These are phyloP conservation scores for Wilcoxina mikolae DNA, from an alignment of 495 filamentous ascomycete species.

Conservation along the genomic window DNA sequence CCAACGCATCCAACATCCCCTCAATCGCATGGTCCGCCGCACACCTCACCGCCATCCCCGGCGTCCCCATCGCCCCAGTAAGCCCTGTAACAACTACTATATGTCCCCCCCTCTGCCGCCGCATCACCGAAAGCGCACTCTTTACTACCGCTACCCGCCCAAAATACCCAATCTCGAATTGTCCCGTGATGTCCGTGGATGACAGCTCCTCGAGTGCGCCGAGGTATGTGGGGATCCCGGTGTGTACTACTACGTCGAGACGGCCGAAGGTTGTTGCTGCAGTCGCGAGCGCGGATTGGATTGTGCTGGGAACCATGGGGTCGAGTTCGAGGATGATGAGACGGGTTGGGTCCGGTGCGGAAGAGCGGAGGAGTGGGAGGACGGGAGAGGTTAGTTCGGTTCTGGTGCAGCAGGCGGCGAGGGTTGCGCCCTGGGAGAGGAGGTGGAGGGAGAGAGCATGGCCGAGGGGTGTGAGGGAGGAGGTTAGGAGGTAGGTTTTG, in stretches of 20 bases:
- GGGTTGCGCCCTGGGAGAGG: slow-evolving; percentile 67
- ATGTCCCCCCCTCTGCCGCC: slow-evolving; percentile 66
- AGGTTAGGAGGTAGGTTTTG: slow-evolving; percentile 64
- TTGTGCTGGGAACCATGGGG: slow-evolving; percentile 31
- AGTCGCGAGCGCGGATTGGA: slow-evolving; percentile 75
- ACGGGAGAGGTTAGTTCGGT: slow-evolving; percentile 37
- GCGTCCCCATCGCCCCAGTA: slow-evolving; percentile 83
- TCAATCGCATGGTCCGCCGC: slow-evolving; percentile 90
- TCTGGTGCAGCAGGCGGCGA: slow-evolving; percentile 60
- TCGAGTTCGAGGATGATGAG: slow-evolving; percentile 46
- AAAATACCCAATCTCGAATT: slow-evolving; percentile 91
- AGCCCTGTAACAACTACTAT: slow-evolving; percentile 81
- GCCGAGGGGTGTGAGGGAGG: slow-evolving; percentile 65
- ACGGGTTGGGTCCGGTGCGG: slow-evolving; percentile 27
- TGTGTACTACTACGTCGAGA: slow-evolving; percentile 63
- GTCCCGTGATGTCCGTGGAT: slow-evolving; percentile 62
- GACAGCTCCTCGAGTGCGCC: slow-evolving; percentile 84
- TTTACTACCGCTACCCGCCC: slow-evolving; percentile 93
- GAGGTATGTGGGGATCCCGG: slow-evolving; percentile 2
- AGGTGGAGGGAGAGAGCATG: slow-evolving; percentile 52
- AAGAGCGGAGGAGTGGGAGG: neutral
- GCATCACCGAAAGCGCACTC: slow-evolving; percentile 64
- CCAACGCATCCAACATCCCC: slow-evolving; percentile 69
- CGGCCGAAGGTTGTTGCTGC: slow-evolving; percentile 68
- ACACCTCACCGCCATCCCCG: slow-evolving; percentile 77